phyloP scores from a whole-genome alignment of 1,284 basidiomycete genomes.

The Farysia itapuensis region DNA sequence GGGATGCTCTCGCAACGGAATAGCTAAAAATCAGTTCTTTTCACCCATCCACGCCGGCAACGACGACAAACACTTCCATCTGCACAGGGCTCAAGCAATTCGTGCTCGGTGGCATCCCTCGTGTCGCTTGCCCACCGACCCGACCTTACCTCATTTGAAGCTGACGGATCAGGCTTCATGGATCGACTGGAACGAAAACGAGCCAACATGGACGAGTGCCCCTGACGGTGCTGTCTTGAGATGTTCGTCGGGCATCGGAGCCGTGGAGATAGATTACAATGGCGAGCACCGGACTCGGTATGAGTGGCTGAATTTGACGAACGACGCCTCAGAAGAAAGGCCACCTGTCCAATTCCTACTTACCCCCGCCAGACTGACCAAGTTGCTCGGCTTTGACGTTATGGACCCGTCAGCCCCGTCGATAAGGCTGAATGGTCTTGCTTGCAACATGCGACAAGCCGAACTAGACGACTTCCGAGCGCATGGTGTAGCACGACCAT shows the following conservation, averaged over 20 bases:
- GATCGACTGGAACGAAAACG: conserved; percentile 18
- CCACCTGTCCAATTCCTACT: conserved; percentile 15
- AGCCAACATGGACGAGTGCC: conserved; percentile 21
- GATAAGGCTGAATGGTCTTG: conserved; percentile 24
- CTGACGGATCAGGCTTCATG: conserved; percentile 6
- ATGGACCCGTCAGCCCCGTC: conserved; percentile 3
- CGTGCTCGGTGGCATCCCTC: conserved; percentile 41
- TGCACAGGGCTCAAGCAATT: conserved; percentile 35
- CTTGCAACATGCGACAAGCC: conserved; percentile 36
- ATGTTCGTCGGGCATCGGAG: conserved; percentile 22
- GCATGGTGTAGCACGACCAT: conserved; percentile 6
- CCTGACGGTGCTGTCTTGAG: conserved; percentile 11
- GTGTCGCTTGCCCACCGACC: conserved; percentile 28
- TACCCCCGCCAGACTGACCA: conserved; percentile 16
- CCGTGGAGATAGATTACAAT: conserved; percentile 24
- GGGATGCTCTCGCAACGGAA: conserved; percentile 5
- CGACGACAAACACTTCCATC: conserved; percentile 32
- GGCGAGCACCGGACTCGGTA: conserved; percentile 24
- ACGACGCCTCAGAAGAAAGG: not conserved
- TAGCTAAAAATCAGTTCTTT: conserved; percentile 2
- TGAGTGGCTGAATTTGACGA: conserved; percentile 22
- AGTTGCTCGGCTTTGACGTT: conserved; percentile 28
- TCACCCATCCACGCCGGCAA: conserved; percentile 21
- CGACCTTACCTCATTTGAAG: conserved; percentile 15
- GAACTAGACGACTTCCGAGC: conserved; percentile 14